Evolutionary conservation across 208 protist species (phyloP).

Genomic region (Wallacemonas rigidus): DNA sequence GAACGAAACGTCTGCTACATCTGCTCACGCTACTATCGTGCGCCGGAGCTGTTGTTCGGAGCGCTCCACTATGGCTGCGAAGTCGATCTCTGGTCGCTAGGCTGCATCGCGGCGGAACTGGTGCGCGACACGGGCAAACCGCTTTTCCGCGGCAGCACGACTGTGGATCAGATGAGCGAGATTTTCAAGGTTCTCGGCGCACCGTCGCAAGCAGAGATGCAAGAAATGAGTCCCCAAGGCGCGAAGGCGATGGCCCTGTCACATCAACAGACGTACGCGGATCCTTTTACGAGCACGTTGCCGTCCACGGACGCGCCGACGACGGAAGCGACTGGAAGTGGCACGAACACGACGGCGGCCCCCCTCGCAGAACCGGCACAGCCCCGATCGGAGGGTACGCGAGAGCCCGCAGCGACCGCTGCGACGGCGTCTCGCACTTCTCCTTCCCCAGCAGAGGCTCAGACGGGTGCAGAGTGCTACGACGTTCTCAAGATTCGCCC

Average conservation of each 20-base stretch:
- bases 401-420: not conserved
- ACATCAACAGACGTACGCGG: conserved; percentile 24
- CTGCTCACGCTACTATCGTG: conserved; percentile 95
- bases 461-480: conserved; percentile 68
- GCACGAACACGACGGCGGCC: not conserved
- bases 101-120: conserved; percentile 97
- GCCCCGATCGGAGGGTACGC: not conserved
- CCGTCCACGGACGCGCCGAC: not conserved
- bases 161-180: conserved; percentile 96
- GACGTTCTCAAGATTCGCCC: conserved; percentile 96
- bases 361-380: not conserved
- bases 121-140: conserved; percentile 68
- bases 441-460: conserved; percentile 42
- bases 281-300: conserved; percentile 18
- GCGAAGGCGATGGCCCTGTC: conserved; percentile 68
- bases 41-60: conserved; percentile 94
- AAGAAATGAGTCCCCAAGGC: conserved; percentile 97
- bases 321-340: conserved; percentile 4
- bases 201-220: conserved; percentile 90
- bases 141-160: conserved; percentile 93
- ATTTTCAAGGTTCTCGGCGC: conserved; percentile 97
- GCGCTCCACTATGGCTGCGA: conserved; percentile 80
- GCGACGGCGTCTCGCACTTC: not conserved
- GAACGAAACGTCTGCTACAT: conserved; percentile 92
- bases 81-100: conserved; percentile 94